Base-by-base conservation (phyloP, 2,329 filamentous ascomycete genomes). In the Claviceps lovelessii region DNA sequence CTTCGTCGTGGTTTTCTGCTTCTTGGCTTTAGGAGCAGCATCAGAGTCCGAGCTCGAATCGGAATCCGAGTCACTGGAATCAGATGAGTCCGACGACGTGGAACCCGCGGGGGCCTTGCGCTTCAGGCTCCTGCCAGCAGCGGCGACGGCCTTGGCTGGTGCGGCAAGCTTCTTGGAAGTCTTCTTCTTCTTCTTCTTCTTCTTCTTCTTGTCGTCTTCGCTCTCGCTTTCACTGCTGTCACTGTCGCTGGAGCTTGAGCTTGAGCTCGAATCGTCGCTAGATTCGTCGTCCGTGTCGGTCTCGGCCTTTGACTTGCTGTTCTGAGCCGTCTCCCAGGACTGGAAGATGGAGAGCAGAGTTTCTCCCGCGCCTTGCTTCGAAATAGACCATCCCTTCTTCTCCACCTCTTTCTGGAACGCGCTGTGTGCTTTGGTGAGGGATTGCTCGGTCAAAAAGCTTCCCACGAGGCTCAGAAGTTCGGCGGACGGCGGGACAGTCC, bases 391-490 rank as follows among this genome's bases (percentile, higher is more conserved):
- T 52, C 73, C 75, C 59, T 76, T 76, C 68, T 72, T 74, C 64
- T 70, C 76, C 53, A 79, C 73, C 64, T 88, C 81, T 64, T 83
- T 80, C 61, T 75, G 73, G 63, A 89, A 84, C 5, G 80, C 77
- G 56, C 75, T 72, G 63, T 78, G 78, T 49, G 85, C 79, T 56
- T 75, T 73, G 50, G 74, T 68, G 62, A 87, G 85, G n/a, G 80
- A 78, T 66, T 85, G 76, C 49, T 84, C 76, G 46, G 76, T 75
- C 51, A 90, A 74, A 67, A 89, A 90, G 28, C 71, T 69, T 58
- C 81, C 80, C 62, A 90, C 76, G 17, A 88, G 72, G 57, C 82
- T 78, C 64, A 90, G 72, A 41, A 90, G 72, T 67, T 85, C 76
- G 33, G 76, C 68, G 5, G 84, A 77, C 31, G 80, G 75, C 49